Conservation (phyloP, 352 stramenopile genomes). For the Phytophthora litchii region DNA sequence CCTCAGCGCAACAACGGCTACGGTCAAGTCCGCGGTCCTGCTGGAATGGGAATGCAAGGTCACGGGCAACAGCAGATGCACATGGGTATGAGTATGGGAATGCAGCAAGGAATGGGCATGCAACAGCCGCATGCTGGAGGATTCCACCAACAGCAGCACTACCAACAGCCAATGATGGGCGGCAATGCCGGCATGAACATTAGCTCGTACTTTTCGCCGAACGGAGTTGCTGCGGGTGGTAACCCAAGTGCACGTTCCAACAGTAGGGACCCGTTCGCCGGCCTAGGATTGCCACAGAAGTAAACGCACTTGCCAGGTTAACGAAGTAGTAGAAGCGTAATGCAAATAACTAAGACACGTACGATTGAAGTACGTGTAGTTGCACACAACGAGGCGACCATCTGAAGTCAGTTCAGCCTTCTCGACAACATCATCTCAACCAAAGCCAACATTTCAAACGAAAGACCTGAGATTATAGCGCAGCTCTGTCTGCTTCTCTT, state of each 20-base stretch:
- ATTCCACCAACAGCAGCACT: conserved; percentile 35
- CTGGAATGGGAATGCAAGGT: conserved; percentile 36
- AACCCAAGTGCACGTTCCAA: conserved; percentile 19
- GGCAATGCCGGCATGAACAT: conserved; percentile 48
- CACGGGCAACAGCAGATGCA: conserved; percentile 27
- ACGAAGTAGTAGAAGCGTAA: conserved; percentile 24
- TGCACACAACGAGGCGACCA: conserved; percentile 11
- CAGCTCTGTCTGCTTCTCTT: conserved; percentile 24
- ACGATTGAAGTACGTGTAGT: conserved; percentile 21
- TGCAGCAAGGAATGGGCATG: conserved; percentile 42
- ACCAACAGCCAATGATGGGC: conserved; percentile 39
- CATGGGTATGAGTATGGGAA: conserved; percentile 39
- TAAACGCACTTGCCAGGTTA: conserved; percentile 11
- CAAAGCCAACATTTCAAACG: conserved; percentile 9
- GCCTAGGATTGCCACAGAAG: conserved; percentile 65
- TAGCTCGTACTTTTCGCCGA: conserved; percentile 51
- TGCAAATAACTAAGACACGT: conserved; percentile 22
- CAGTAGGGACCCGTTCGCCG: conserved; percentile 74
- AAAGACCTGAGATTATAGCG: conserved; percentile 39
- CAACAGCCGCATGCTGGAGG: conserved; percentile 25
- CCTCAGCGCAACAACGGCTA: conserved; percentile 38
- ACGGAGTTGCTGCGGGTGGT: conserved; percentile 25
- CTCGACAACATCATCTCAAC: not conserved
- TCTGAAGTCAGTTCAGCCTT: conserved; percentile 2
- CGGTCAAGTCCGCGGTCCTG: conserved; percentile 23